These are phyloP conservation scores for Leucogyrophana mollusca DNA, from an alignment of 768 basidiomycete species.

Conservation along the genomic window DNA sequence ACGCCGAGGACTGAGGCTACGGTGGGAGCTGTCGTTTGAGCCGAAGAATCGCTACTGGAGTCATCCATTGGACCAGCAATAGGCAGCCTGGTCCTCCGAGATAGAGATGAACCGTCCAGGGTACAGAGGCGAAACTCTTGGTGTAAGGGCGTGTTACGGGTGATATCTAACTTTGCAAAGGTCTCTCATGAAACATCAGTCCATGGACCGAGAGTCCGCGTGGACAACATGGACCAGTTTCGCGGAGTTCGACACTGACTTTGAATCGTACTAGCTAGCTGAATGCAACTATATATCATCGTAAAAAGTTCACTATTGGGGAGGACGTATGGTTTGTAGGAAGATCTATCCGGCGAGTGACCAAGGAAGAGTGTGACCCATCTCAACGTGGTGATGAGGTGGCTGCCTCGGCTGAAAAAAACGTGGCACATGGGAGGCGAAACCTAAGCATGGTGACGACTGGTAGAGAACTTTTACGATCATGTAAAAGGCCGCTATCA, in stretches of 20 bases:
- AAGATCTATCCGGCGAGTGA: no score
- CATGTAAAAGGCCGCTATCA: conserved; percentile 30
- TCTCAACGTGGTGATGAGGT: no score
- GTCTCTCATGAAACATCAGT: not conserved
- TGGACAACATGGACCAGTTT: no score
- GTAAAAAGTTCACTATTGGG: no score
- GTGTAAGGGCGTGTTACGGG: conserved; percentile 7
- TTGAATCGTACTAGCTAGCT: no score
- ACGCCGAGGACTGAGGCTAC: conserved; percentile 60
- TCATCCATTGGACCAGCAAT: conserved; percentile 30
- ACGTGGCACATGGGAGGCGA: not conserved
- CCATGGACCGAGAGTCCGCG: no score
- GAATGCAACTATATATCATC: no score
- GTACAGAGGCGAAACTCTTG: conserved; percentile 4
- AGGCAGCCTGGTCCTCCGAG: conserved; percentile 12
- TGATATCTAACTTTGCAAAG: conserved; percentile 12
- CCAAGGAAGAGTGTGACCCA: no score
- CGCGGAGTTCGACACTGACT: no score
- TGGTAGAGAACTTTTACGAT: conserved; percentile 28
- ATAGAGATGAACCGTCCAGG: conserved; percentile 8
- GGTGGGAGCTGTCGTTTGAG: conserved; percentile 25
- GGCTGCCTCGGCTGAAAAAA: no score
- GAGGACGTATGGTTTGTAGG: no score
- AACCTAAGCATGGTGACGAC: conserved; percentile 25
- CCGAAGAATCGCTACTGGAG: conserved; percentile 36